Evolutionary conservation across 352 stramenopile genomes (phyloP), one percentile per base, ranked within the genome.

Genomic region (Globisporangium orthogonon): DNA sequence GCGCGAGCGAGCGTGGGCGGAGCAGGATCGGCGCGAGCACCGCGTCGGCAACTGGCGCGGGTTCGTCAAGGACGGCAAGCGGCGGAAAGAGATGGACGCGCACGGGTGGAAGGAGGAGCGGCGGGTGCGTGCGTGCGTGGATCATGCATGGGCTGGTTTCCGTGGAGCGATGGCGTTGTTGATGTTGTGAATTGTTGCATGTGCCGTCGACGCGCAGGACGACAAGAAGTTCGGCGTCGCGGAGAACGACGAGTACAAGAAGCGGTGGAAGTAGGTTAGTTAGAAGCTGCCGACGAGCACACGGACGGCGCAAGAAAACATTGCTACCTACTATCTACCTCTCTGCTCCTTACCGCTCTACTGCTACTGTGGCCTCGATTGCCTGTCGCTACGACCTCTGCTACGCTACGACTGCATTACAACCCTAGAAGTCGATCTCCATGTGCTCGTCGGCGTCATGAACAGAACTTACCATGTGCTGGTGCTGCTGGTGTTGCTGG

Each of bases 221-320:
- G 75, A 81, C 15, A 78, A 76, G 47, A 84, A 89, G 64, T 76
- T 78, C 60, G 81, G 81, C 11, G 75, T 79, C 33, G 56, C 72
- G 2, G 78, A 90, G 40, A 88, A 77, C 47, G 78, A 90, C 43
- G 61, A 71, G 63, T 90, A 93, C 78, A 93, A 93, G 65, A 73
- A 75, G 65, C 67, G 64, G 50, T 91, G 81, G 83, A 90, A 88
- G 75, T 90, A 87, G 83, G 53, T 41, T 10, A 41, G 9, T 37
- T 37, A 41, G 9, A 41, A 41, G 35, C 35, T 14, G 35, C 35
- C 35, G 35, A 13, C 35, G 35, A 41, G 35, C 35, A 11, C 35
- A 41, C 35, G 35, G 0, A 23, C 23, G 35, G 9, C 10, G 33
- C 15, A 30, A 43, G 17, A 14, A 28, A 11, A 41, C 9, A 11